phyloP scores from a whole-genome alignment of 2,329 filamentous ascomycete genomes.

The Conoideocrella luteorostrata region DNA sequence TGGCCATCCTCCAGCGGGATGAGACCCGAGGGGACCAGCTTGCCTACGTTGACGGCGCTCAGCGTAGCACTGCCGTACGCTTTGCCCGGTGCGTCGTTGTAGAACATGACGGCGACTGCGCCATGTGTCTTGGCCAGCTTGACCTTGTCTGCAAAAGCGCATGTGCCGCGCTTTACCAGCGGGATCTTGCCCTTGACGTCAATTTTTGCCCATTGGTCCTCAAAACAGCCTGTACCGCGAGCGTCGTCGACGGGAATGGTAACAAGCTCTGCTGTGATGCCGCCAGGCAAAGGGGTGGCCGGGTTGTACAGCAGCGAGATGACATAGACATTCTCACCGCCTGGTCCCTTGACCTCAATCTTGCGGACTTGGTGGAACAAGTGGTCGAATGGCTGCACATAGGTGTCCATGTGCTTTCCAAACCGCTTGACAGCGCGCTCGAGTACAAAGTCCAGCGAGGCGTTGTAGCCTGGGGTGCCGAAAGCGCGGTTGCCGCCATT shows the following conservation, averaged over 20 bases:
- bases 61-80: constrained; percentile 42
- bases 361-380: constrained; percentile 35
- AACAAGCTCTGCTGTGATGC: constrained; percentile 27
- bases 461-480: constrained; percentile 51
- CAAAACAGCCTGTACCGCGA: constrained; percentile 30
- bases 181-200: constrained; percentile 36
- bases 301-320: constrained; percentile 40
- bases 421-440: constrained; percentile 35
- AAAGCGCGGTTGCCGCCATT: constrained; percentile 56
- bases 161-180: constrained; percentile 38
- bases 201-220: constrained; percentile 34
- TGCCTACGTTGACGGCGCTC: constrained; percentile 28
- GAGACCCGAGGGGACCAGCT: constrained; percentile 26
- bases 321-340: constrained; percentile 36
- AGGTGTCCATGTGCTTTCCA: constrained; percentile 35
- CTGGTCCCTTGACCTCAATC: constrained; percentile 38
- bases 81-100: constrained; percentile 48
- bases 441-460: constrained; percentile 51
- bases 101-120: constrained; percentile 45
- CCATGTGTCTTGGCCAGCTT: constrained; percentile 34
- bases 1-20: constrained; percentile 24
- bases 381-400: constrained; percentile 40
- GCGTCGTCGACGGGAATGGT: constrained; percentile 29
- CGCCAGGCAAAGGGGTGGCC: constrained; percentile 32
- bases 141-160: constrained; percentile 35